These are phyloP conservation scores for Pseudocercospora vitis DNA, from an alignment of 2,329 filamentous ascomycete species.

Conservation along the genomic window DNA sequence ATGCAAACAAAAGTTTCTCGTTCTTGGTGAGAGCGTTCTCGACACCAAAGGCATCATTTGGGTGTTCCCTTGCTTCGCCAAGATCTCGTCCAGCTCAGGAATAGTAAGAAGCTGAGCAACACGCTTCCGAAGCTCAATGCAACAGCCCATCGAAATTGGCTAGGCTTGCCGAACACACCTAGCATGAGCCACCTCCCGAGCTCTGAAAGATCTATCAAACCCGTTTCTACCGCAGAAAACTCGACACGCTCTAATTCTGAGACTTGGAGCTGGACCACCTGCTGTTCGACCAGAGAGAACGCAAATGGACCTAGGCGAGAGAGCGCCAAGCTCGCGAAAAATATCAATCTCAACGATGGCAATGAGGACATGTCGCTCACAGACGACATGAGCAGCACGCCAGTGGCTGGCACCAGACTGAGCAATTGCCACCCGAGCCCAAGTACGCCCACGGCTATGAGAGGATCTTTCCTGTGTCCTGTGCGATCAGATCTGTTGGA, in stretches of 20 bases:
- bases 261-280: conserved; percentile 14
- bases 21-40: no score
- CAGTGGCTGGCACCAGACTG: conserved; percentile 8
- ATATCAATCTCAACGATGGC: background rate
- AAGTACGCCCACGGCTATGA: conserved; percentile 9
- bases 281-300: conserved; percentile 13
- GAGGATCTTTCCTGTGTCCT: background rate
- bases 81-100: background rate
- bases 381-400: background rate
- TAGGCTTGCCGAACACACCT: background rate
- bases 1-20: background rate
- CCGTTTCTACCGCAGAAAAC: conserved; percentile 14
- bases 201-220: conserved; percentile 10
- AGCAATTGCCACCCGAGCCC: conserved; percentile 13
- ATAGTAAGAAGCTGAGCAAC: background rate
- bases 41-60: no score
- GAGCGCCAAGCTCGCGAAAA: conserved; percentile 8
- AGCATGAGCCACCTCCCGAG: conserved; percentile 9
- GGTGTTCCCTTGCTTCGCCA: background rate
- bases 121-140: background rate
- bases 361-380: background rate
- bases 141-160: conserved; percentile 14
- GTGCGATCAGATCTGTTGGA: background rate
- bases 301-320: conserved; percentile 15
- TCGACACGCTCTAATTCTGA: background rate